Evolutionary conservation across 768 basidiomycete species (phyloP).

Genomic region (Lentinula detonsa): DNA sequence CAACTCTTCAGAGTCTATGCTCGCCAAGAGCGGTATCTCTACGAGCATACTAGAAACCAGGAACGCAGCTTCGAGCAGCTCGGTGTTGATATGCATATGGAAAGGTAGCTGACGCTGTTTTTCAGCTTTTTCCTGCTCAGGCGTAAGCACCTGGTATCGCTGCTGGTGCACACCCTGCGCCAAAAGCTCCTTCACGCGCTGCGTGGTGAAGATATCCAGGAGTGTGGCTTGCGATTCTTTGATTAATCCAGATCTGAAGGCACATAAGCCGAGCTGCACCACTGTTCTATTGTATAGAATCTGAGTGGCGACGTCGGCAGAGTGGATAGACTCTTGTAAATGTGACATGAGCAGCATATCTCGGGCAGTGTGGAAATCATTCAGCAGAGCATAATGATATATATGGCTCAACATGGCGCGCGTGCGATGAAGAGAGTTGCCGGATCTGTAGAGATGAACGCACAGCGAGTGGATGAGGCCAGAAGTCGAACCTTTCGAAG

Average conservation of each 20-base stretch:
- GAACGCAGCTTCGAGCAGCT: conserved; percentile 95
- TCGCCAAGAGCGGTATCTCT: conserved; percentile 92
- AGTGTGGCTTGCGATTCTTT: conserved; percentile 90
- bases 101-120: conserved; percentile 94
- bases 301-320: conserved; percentile 94
- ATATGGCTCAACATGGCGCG: conserved; percentile 97
- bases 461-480: conserved; percentile 85
- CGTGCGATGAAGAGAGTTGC: conserved; percentile 87
- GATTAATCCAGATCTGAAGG: conserved; percentile 93
- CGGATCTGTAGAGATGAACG: conserved; percentile 87
- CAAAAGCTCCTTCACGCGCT: conserved; percentile 93
- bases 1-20: conserved; percentile 90
- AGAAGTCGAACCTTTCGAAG: conserved; percentile 50
- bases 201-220: conserved; percentile 94
- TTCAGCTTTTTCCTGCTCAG: conserved; percentile 97
- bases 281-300: conserved; percentile 97
- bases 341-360: conserved; percentile 99
- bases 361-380: conserved; percentile 93
- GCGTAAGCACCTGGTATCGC: conserved; percentile 78
- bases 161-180: conserved; percentile 96
- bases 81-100: conserved; percentile 99
- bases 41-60: conserved; percentile 98
- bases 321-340: conserved; percentile 92
- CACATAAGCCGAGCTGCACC: conserved; percentile 94
- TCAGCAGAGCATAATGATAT: conserved; percentile 94